These are phyloP conservation scores for Sclerotinia nivalis DNA, from an alignment of 2,329 filamentous ascomycete species.

Conservation along the genomic window DNA sequence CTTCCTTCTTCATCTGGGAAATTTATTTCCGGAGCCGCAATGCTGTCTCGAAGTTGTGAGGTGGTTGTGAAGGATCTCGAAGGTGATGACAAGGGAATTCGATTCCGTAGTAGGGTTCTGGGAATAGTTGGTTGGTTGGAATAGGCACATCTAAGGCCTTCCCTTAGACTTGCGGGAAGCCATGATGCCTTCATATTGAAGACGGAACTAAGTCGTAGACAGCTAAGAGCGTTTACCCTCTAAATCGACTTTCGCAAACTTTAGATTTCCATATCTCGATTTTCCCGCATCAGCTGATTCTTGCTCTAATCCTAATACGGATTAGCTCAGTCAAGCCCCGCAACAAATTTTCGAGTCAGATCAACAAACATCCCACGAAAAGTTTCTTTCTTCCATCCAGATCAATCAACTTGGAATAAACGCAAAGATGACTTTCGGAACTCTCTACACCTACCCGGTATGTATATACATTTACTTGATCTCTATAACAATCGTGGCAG, in stretches of 20 bases:
- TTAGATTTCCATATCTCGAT: constrained; percentile 18
- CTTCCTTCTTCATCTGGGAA: constrained; percentile 40
- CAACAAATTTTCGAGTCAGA: constrained; percentile 23
- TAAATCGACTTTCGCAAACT: constrained; percentile 10
- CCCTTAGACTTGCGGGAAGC: constrained; percentile 36
- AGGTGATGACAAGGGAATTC: constrained; percentile 25
- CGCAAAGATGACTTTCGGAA: constrained; percentile 85
- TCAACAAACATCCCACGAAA: constrained; percentile 19
- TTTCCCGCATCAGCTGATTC: constrained; percentile 21
- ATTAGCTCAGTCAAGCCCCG: constrained; percentile 16
- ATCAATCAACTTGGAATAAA: constrained; percentile 28
- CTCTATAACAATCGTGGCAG: background rate
- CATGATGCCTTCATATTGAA: constrained; percentile 40
- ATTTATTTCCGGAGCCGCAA: constrained; percentile 48
- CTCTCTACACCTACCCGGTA: constrained; percentile 89
- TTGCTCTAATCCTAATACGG: background rate
- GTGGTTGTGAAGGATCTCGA: constrained; percentile 38
- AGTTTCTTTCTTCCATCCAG: constrained; percentile 17
- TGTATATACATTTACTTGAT: constrained; percentile 22
- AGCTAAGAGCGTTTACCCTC: constrained; percentile 4
- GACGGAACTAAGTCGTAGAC: constrained; percentile 20
- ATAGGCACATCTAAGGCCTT: constrained; percentile 34
- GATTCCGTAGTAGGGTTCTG: constrained; percentile 26
- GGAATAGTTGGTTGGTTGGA: constrained; percentile 26
- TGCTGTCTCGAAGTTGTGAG: constrained; percentile 40